Evolutionary conservation across 331 rosid genomes (phyloP), one percentile per base, ranked within the genome.

Genomic region (Telfairia occidentalis): DNA sequence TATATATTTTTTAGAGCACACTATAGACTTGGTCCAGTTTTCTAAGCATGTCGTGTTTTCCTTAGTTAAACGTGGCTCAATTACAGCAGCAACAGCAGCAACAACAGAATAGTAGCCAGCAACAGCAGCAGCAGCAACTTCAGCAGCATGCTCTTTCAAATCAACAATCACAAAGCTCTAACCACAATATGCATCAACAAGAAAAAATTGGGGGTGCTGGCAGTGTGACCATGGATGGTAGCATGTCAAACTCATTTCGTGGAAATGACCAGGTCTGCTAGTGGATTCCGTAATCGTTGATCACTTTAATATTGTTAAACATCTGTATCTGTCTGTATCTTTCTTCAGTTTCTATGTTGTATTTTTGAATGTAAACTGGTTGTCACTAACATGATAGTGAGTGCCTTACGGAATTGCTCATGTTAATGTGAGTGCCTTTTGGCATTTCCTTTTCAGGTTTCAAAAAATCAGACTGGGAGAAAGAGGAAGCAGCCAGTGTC

Each of bases 401-500:
- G 23, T 43, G 54, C 23, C 23, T 28, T 3, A 24, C 26, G 21
- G 10, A 69, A 43, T 69, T 69, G 52, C 54, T 42, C 54, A 42
- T 50, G n/a, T 50, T n/a, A 50, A 18, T 50, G 18, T 50, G n/a
- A n/a, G n/a, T n/a, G n/a, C n/a, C n/a, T n/a, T 70, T 81, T 70
- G 49, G 63, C 80, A 71, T 82, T 80, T 75, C 81, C 75, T 81
- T 82, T 79, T 60, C 86, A 91, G 99, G 96, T 86, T 84, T 87
- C 96, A 38, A 95, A 95, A 86, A 95, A 72, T 84, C 99, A 95
- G 87, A 83, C 96, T 23, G 97, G 92, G 78, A 92, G 99, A 86
- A 95, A 95, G 89, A 89, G 97, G 80, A 95, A 95, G 85, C 99
- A 95, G 76, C 92, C 97, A 21, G 97, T 86, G 43, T 90, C 99